Evolutionary conservation across 306 rosid genomes (phyloP).

Genomic region (Elaeagnus macrophylla): DNA sequence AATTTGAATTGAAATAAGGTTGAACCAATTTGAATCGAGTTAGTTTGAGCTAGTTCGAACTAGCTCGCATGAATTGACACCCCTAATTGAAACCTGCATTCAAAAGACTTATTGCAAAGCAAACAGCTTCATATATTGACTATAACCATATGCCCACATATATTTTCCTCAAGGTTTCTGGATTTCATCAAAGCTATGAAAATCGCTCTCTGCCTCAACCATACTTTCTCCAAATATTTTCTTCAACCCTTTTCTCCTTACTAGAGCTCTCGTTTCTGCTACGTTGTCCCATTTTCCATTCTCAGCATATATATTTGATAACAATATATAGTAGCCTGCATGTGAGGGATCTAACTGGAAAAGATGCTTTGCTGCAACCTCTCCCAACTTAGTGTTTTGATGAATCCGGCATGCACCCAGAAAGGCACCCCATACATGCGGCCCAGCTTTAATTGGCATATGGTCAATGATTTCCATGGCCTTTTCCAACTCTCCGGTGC

Average conservation of each 20-base stretch:
- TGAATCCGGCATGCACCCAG: slow-evolving; percentile 72
- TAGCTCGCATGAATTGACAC: no score
- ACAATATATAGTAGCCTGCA: slow-evolving; percentile 49
- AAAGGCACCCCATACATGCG: slow-evolving; percentile 73
- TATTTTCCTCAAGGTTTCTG: no score
- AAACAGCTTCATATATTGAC: no score
- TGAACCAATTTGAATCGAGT: no score
- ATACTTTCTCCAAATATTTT: slow-evolving; percentile 45
- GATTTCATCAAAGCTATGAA: slow-evolving; percentile 35
- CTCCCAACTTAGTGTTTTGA: slow-evolving; percentile 52
- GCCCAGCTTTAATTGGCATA: slow-evolving; percentile 47
- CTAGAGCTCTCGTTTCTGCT: slow-evolving; percentile 37
- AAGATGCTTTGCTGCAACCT: slow-evolving; percentile 56
- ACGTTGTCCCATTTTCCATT: slow-evolving; percentile 59
- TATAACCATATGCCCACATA: no score
- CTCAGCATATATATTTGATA: slow-evolving; percentile 60
- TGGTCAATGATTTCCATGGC: slow-evolving; percentile 44
- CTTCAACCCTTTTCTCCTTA: slow-evolving; percentile 57
- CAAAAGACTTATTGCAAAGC: no score
- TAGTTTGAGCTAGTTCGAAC: no score
- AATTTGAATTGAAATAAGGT: no score
- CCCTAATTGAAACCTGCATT: no score
- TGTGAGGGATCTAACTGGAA: slow-evolving; percentile 47
- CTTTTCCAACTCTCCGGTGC: slow-evolving; percentile 56
- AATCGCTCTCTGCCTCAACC: slow-evolving; percentile 37